Conservation (phyloP, 1,284 basidiomycete species). For the Microbotryum saponariae region DNA sequence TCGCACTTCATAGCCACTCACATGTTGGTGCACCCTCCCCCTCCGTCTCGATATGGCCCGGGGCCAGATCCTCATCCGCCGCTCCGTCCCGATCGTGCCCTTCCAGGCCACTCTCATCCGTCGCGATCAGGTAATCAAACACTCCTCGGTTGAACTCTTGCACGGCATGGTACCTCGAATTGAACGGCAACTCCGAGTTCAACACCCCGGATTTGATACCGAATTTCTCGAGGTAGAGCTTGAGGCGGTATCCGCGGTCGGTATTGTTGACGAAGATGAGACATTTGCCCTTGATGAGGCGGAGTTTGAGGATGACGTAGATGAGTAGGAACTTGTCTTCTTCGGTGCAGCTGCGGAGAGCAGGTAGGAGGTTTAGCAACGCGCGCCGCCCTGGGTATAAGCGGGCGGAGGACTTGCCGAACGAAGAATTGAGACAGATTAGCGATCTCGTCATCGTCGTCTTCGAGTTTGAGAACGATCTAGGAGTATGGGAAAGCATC, state of each 20-base stretch:
- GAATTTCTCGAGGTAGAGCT: constrained; percentile 96
- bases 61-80: constrained; percentile 45
- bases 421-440: constrained; percentile 81
- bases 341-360: constrained; percentile 63
- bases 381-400: background rate
- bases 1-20: constrained; percentile 39
- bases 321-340: constrained; percentile 91
- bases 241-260: constrained; percentile 86
- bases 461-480: constrained; percentile 78
- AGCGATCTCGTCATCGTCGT: constrained; percentile 67
- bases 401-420: constrained; percentile 45
- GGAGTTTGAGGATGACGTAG: constrained; percentile 90
- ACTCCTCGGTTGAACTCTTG: constrained; percentile 99
- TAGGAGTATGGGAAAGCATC: constrained; percentile 38
- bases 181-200: constrained; percentile 91
- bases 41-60: constrained; percentile 41
- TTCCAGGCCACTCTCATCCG: constrained; percentile 68
- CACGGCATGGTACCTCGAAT: constrained; percentile 92
- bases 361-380: constrained; percentile 9
- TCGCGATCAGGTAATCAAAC: constrained; percentile 97
- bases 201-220: constrained; percentile 93
- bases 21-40: constrained; percentile 33
- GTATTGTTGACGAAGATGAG: constrained; percentile 97
- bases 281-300: constrained; percentile 90
- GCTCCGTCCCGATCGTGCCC: constrained; percentile 43